Conservation (phyloP, 2,329 filamentous ascomycete genomes). For the Ceratocystis eucalypticola region DNA sequence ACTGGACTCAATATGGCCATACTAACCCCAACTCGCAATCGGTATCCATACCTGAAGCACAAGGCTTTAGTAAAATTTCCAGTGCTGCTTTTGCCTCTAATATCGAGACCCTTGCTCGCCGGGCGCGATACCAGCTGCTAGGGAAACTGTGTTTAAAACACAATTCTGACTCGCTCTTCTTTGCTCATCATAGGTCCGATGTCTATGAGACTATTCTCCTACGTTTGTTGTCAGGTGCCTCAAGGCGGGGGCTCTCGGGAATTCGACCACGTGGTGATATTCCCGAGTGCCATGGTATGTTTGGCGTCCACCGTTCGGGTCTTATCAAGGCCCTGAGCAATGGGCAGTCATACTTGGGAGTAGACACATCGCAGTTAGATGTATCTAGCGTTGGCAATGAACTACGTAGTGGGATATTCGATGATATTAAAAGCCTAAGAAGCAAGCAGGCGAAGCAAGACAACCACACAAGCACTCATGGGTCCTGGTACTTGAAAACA, state of each 20-base stretch:
- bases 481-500: not conserved
- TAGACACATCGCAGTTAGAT: constrained; percentile 25
- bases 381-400: constrained; percentile 24
- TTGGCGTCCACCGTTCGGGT: constrained; percentile 57
- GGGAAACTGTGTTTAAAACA: constrained; percentile 44
- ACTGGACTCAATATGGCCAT: constrained; percentile 17
- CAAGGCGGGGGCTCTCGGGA: constrained; percentile 51
- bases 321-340: constrained; percentile 34
- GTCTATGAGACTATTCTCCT: constrained; percentile 81
- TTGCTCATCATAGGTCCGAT: constrained; percentile 83
- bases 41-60: not conserved
- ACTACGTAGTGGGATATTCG: constrained; percentile 7
- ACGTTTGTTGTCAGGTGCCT: constrained; percentile 55
- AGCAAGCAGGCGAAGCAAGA: not conserved
- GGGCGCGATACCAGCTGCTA: constrained; percentile 57
- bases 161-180: constrained; percentile 47
- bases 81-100: constrained; percentile 37
- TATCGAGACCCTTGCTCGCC: constrained; percentile 66
- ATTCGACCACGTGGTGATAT: constrained; percentile 54
- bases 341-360: constrained; percentile 29
- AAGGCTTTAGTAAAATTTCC: constrained; percentile 21
- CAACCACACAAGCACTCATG: not conserved
- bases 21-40: not conserved
- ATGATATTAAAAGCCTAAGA: not conserved
- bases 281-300: constrained; percentile 69